Percentiles rank a stretch among this genome's conserved stretches.
Conservation (phyloP, 2,329 filamentous ascomycete species). For the Lachnellula subtilissima region DNA sequence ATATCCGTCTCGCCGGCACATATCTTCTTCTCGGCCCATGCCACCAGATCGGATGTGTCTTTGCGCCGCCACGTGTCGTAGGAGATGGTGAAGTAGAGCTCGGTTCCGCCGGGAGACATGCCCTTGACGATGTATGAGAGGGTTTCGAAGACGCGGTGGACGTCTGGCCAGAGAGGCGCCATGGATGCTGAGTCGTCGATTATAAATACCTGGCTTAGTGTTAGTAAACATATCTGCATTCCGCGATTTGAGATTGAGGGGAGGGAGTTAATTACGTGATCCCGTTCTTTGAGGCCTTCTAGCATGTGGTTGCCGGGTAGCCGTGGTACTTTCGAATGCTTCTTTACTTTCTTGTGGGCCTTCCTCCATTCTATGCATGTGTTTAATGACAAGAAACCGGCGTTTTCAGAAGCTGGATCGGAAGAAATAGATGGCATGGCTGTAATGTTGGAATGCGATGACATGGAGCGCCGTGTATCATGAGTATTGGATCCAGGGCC, state of each 20-base stretch:
- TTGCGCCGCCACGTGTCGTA: slow-evolving; percentile 21
- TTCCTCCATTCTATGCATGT: slow-evolving; percentile 24
- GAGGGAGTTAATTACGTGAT: slow-evolving; percentile 23
- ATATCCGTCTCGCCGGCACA: slow-evolving; percentile 17
- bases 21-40: slow-evolving; percentile 12
- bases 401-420: background rate
- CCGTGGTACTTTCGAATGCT: slow-evolving; percentile 17
- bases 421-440: background rate
- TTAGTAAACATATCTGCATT: background rate
- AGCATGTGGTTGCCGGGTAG: slow-evolving; percentile 17
- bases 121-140: slow-evolving; percentile 28
- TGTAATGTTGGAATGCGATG: background rate
- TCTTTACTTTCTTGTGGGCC: slow-evolving; percentile 21
- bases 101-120: slow-evolving; percentile 24
- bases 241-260: background rate
- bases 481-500: background rate
- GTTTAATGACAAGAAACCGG: slow-evolving; percentile 17
- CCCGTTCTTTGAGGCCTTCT: slow-evolving; percentile 22
- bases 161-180: slow-evolving; percentile 21
- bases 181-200: slow-evolving; percentile 30
- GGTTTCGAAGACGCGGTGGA: slow-evolving; percentile 23
- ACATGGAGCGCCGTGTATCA: background rate
- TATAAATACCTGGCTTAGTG: slow-evolving; percentile 25
- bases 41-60: slow-evolving; percentile 18
- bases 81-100: slow-evolving; percentile 26